These are phyloP conservation scores for Rhytidiadelphus loreus DNA, from an alignment of 225 moss, liverwort and hornwort genomes.

Conservation along the genomic window DNA sequence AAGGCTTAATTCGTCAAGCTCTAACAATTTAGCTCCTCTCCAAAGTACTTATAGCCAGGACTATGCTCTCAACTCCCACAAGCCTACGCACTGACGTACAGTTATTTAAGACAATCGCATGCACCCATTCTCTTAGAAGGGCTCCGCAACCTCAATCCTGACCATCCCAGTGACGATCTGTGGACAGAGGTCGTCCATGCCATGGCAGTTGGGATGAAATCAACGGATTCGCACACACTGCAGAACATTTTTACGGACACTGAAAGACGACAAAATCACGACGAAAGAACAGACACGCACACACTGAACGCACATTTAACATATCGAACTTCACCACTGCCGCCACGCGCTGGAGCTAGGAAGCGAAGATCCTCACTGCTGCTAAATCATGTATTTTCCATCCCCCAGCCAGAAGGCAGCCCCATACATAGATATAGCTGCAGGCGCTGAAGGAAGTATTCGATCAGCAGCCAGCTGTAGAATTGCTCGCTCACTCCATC, in stretches of 20 bases:
- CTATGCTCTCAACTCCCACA: not conserved
- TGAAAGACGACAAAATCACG: not conserved
- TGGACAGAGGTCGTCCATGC: not conserved
- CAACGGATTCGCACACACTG: not conserved
- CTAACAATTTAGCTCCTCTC: not conserved
- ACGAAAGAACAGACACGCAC: too few relatives aligned
- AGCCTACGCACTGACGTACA: not conserved
- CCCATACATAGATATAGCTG: too few relatives aligned
- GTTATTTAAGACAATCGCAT: too few relatives aligned
- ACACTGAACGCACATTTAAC: too few relatives aligned
- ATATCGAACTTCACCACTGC: too few relatives aligned
- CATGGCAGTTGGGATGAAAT: not conserved
- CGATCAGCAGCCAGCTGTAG: too few relatives aligned
- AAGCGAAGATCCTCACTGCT: too few relatives aligned
- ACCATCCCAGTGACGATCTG: not conserved
- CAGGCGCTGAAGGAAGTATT: too few relatives aligned
- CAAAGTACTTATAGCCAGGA: not conserved
- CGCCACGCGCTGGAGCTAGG: too few relatives aligned
- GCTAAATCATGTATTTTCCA: too few relatives aligned
- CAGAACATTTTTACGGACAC: not conserved
- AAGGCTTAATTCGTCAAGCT: not conserved
- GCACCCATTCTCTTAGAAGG: not conserved
- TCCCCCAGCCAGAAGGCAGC: too few relatives aligned
- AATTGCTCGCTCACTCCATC: too few relatives aligned
- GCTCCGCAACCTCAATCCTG: not conserved